Evolutionary conservation across 2,329 filamentous ascomycete species (phyloP), one percentile per base, ranked within the genome.

Genomic region (Trichoderma arundinaceum): DNA sequence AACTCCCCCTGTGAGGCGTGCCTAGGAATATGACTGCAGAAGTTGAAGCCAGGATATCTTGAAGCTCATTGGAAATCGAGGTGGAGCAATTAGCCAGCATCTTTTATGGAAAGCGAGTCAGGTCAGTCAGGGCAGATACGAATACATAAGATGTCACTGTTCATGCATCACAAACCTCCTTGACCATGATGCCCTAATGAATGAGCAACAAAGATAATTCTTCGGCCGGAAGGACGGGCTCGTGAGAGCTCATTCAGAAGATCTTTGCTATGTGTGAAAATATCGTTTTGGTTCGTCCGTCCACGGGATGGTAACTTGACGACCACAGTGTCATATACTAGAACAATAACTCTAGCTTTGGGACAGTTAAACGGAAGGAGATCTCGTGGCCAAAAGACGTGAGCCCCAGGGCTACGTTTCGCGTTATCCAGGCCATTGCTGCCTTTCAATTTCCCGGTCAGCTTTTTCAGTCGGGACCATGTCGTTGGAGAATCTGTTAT

Each of bases 161-260:
- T n/a, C n/a, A n/a, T n/a, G n/a, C n/a, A n/a, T n/a, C n/a, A 32
- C 53, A 22, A n/a, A 57, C 53, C 28, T 57, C 38, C 4, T 57
- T 57, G 19, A 57, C 38, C 0, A 57, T 12, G 4, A 57, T 32
- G 0, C 53, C 53, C 0, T 35, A 35, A 0, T 41, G 53, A 1
- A 17, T 57, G 53, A 5, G 53, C 38, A 32, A 57, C 22, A 12
- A 57, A 57, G 5, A 57, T 8, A 35, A 57, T 6, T 7, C 12
- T 35, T 0, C 13, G 53, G 0, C 43, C 8, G 4, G 9, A 3
- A 41, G 7, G 1, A 1, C 53, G 41, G 41, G 41, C 48, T 52
- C 53, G 41, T 1, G 0, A 9, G 1, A 57, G 32, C 2, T 4
- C 15, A 57, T 28, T n/a, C 12, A 57, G 5, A 4, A 57, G 53